Evolutionary conservation across 2,329 filamentous ascomycete species (phyloP), one percentile per base, ranked within the genome.

Genomic region (Neophaeococcomyces aloes): DNA sequence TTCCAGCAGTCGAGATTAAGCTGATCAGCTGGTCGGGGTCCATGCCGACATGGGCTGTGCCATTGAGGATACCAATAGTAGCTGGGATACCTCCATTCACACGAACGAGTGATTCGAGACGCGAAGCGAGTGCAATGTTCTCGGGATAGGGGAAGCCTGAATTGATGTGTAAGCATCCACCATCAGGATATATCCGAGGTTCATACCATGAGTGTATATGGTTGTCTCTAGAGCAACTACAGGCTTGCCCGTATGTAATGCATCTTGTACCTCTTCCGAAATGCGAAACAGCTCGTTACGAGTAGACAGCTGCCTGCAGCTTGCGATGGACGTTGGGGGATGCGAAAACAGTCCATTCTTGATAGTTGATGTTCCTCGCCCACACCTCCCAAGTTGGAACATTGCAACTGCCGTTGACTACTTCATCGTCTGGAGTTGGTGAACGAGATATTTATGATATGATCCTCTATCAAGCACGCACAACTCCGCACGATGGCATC

Each of bases 191-290:
- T 5, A 27, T 27, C 23, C 5, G 23, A 10, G 13, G 29, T 21
- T 44, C 56, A 41, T 63, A 71, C 87, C 88, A 65, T 98, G 91
- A 1, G 91, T 98, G 64, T 98, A 96, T 55, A 98, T 96, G 3
- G 91, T 94, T 2, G 86, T 87, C 64, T 98, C 91, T 3, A 98
- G 73, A 13, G 89, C 91, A 8, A 98, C 88, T 3, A 98, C 81
- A 1, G 91, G 89, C 56, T 78, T 80, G 45, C 80, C 79, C 10
- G 77, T 75, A 32, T 76, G 70, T 37, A 95, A 63, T 30, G 88
- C 89, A 59, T 86, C 78, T 41, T 72, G 69, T 10, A 98, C 81
- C 63, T 96, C 89, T 39, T 89, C 81, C 1, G 86, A 88, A 32
- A 94, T 70, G 42, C 71, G 74, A 45, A 93, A 72, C 48, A 86